phyloP scores from a whole-genome alignment of 176 grass and related monocot species.

The Aegilops tauschii region DNA sequence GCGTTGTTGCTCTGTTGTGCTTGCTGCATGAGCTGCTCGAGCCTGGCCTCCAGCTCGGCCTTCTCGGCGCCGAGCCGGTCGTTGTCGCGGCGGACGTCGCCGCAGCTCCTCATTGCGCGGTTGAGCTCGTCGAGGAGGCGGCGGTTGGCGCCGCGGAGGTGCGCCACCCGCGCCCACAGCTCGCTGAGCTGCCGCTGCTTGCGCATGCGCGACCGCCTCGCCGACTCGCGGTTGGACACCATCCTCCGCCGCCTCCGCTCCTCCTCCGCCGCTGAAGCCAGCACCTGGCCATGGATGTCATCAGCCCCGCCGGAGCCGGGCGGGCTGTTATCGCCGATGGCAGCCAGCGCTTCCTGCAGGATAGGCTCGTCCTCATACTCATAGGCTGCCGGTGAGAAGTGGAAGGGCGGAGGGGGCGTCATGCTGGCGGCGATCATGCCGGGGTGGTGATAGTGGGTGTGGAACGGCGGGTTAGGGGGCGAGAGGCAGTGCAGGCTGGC shows the following conservation, averaged over 20 bases:
- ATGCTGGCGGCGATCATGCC: conserved; percentile 23
- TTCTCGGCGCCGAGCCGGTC: conserved; percentile 45
- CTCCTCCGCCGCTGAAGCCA: conserved; percentile 29
- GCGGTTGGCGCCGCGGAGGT: conserved; percentile 59
- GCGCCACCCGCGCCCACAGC: conserved; percentile 62
- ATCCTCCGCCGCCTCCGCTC: conserved; percentile 80
- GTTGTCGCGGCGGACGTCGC: conserved; percentile 52
- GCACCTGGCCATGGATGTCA: conserved; percentile 10
- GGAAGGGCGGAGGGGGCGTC: conserved; percentile 29
- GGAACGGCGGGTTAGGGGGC: conserved; percentile 50
- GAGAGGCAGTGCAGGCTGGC: conserved; percentile 67
- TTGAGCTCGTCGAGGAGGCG: conserved; percentile 79
- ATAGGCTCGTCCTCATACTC: conserved; percentile 26
- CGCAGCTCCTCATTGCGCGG: conserved; percentile 42
- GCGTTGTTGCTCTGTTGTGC: not conserved
- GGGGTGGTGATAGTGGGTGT: conserved; percentile 58
- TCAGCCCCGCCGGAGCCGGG: conserved; percentile 32
- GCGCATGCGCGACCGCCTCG: conserved; percentile 83
- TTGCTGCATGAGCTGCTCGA: conserved; percentile 49
- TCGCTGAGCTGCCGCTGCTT: conserved; percentile 85
- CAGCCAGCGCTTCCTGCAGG: not conserved
- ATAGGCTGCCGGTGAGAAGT: conserved; percentile 44
- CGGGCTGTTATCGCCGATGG: conserved; percentile 32
- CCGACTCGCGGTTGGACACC: conserved; percentile 94
- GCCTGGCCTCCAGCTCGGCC: conserved; percentile 52